Conservation (phyloP, 345 rosid genomes). For the Luvunga scandens region DNA sequence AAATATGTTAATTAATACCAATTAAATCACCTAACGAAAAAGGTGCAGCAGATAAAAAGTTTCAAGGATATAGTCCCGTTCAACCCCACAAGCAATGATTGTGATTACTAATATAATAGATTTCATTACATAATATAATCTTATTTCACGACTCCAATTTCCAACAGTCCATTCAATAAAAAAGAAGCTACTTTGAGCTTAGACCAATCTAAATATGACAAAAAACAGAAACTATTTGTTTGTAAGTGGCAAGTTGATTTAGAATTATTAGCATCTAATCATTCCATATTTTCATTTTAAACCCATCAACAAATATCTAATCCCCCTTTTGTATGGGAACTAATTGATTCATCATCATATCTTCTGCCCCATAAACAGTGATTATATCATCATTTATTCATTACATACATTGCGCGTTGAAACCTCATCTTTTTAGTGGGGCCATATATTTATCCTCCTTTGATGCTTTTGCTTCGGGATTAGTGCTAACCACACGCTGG, state of each 20-base stretch:
- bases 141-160: neutral
- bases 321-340: neutral
- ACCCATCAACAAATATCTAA: neutral
- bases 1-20: neutral
- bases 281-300: conserved; percentile 2
- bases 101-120: neutral
- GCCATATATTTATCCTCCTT: neutral
- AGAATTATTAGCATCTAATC: conserved; percentile 5
- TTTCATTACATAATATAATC: no score
- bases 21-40: neutral
- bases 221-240: neutral
- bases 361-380: neutral
- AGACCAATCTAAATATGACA: neutral
- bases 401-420: neutral
- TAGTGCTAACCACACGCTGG: neutral
- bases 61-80: neutral
- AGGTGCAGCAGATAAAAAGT: neutral
- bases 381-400: neutral
- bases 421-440: neutral
- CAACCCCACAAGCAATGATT: neutral
- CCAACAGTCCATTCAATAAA: neutral
- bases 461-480: neutral
- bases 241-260: neutral
- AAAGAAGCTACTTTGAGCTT: neutral
- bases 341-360: neutral